These are phyloP conservation scores for Bryum argenteum DNA, from an alignment of 225 moss, liverwort and hornwort species.

Conservation along the genomic window DNA sequence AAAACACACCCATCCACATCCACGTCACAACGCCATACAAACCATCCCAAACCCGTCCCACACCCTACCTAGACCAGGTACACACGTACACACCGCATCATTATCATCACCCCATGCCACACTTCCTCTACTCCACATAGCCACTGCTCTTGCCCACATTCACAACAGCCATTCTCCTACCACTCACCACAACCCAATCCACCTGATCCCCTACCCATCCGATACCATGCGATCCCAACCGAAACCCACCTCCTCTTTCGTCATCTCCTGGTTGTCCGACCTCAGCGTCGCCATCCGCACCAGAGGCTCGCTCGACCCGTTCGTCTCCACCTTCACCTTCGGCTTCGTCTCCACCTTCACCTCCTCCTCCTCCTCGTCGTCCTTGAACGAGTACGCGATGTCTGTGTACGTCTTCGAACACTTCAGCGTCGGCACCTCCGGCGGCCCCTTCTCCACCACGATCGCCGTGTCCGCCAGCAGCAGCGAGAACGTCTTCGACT, in stretches of 20 bases:
- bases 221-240: rapidly evolving
- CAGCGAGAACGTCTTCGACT: conserved; percentile 81
- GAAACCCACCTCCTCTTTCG: conserved; percentile 74
- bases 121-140: too few relatives aligned
- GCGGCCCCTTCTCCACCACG: conserved; percentile 69
- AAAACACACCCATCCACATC: not conserved
- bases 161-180: too few relatives aligned
- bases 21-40: not conserved
- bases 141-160: too few relatives aligned
- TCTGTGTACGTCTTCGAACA: conserved; percentile 95
- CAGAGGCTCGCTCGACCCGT: conserved; percentile 69
- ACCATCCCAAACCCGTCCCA: too few relatives aligned
- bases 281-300: conserved; percentile 87
- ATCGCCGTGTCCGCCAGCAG: conserved; percentile 93
- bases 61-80: rapidly evolving
- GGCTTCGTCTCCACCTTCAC: conserved; percentile 70
- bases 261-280: conserved; percentile 98
- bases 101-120: too few relatives aligned
- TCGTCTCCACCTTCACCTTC: conserved; percentile 63
- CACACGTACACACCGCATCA: too few relatives aligned
- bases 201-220: not conserved
- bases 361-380: conserved; percentile 95
- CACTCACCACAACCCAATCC: too few relatives aligned
- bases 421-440: conserved; percentile 80
- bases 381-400: conserved; percentile 98